Evolutionary conservation across 2,329 filamentous ascomycete species (phyloP).

Genomic region (Zasmidium angulare): DNA sequence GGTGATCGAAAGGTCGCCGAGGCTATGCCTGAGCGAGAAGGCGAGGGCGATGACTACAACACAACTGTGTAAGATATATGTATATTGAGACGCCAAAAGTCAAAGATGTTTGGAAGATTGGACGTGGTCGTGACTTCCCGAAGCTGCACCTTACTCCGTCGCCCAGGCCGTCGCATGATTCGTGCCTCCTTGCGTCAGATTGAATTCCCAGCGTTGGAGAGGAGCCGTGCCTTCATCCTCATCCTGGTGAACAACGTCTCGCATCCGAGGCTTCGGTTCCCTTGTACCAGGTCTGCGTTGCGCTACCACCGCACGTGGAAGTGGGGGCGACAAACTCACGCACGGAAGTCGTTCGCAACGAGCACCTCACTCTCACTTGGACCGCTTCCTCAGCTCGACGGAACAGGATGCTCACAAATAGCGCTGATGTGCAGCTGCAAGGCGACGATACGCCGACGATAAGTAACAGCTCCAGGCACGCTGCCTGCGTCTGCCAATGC

Average conservation of each 20-base stretch:
- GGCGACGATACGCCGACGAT: too few relatives aligned
- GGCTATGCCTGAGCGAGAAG: constrained; percentile 45
- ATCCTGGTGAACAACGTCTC: not conserved
- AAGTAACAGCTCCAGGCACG: not conserved
- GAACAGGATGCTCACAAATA: not conserved
- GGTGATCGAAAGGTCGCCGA: constrained; percentile 38
- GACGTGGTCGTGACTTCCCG: too few relatives aligned
- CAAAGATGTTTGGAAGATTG: not conserved
- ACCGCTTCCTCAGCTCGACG: not conserved
- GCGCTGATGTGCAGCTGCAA: not conserved
- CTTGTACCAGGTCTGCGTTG: not conserved
- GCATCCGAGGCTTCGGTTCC: not conserved
- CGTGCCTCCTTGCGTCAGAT: not conserved
- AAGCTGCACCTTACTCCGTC: not conserved
- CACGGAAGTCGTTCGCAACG: not conserved
- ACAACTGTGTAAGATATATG: constrained; percentile 42
- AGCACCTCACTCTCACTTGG: constrained; percentile 1
- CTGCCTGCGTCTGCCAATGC: not conserved
- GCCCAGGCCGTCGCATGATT: not conserved
- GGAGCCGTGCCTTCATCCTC: not conserved
- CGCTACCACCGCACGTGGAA: not conserved
- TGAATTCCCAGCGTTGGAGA: not conserved
- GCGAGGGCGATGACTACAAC: constrained; percentile 48
- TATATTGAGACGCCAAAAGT: not conserved
- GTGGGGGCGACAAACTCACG: constrained; percentile 1